Evolutionary conservation across 306 rosid species (phyloP).

Genomic region (Sesbania bispinosa): DNA sequence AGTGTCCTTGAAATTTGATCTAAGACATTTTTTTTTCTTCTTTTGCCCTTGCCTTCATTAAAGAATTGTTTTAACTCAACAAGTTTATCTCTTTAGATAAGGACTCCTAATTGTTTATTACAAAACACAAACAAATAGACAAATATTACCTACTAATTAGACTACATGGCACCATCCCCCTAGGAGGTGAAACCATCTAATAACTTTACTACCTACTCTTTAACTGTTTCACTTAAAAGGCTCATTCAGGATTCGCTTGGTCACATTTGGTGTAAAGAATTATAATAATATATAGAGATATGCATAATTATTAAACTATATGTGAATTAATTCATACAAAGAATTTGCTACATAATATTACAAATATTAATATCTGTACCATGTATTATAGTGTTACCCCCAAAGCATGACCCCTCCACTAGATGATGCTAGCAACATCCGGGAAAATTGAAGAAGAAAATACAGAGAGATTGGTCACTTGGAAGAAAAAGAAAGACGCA

Average conservation of each 20-base stretch:
- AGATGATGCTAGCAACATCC: constrained; percentile 16
- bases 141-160: constrained; percentile 20
- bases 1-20: constrained; percentile 14
- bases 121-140: constrained; percentile 16
- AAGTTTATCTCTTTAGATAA: constrained; percentile 6
- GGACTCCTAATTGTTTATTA: constrained; percentile 1
- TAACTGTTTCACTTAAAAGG: background rate
- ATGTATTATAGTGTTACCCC: constrained; percentile 11
- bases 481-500: constrained; percentile 41
- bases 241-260: background rate
- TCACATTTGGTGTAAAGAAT: constrained; percentile 13
- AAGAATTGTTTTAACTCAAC: background rate
- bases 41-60: background rate
- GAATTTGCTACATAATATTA: background rate
- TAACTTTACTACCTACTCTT: constrained; percentile 34
- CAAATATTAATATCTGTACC: background rate
- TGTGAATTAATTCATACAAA: background rate
- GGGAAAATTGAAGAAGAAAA: constrained; percentile 21
- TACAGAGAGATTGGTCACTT: constrained; percentile 34
- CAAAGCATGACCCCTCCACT: constrained; percentile 33
- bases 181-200: constrained; percentile 5
- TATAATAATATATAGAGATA: background rate
- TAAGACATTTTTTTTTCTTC: background rate
- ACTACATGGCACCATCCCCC: constrained; percentile 9
- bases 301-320: background rate